A percentile compares a stretch with the other conserved stretches of the same genome.
These are phyloP conservation scores for Kurtzmaniella natalensis DNA, from an alignment of 1,139 yeast species.

Conservation along the genomic window DNA sequence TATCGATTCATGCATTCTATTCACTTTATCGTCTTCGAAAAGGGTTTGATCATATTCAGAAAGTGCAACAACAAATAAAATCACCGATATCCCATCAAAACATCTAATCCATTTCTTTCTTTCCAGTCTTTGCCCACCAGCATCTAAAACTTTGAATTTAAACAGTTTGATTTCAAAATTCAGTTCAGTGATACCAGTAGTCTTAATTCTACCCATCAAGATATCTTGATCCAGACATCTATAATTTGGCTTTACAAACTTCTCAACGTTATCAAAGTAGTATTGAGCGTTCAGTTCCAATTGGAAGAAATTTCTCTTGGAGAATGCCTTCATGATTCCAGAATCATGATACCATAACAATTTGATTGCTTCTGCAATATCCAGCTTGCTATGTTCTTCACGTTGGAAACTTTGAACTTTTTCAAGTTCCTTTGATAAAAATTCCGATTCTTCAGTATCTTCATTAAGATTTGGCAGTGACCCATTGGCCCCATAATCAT, in stretches of 20 bases:
- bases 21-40: constrained; percentile 85
- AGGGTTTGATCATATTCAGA: constrained; percentile 90
- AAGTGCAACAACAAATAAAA: constrained; percentile 86
- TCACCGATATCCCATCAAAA: constrained; percentile 87
- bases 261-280: constrained; percentile 65
- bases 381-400: constrained; percentile 19
- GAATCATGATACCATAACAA: constrained; percentile 64
- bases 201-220: constrained; percentile 84
- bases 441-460: background rate
- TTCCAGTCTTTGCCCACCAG: constrained; percentile 96
- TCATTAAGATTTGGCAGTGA: constrained; percentile 4
- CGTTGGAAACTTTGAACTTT: constrained; percentile 10
- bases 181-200: constrained; percentile 93
- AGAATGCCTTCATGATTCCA: constrained; percentile 61
- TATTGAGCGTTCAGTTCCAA: constrained; percentile 76
- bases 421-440: constrained; percentile 4
- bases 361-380: constrained; percentile 63
- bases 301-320: constrained; percentile 72
- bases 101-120: constrained; percentile 96
- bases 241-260: constrained; percentile 63
- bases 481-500: constrained; percentile 12
- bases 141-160: constrained; percentile 79
- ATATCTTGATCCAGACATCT: constrained; percentile 79
- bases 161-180: constrained; percentile 64
- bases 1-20: constrained; percentile 88